These are phyloP conservation scores for Hemileia vastatrix DNA, from an alignment of 1,284 basidiomycete species.

Conservation along the genomic window DNA sequence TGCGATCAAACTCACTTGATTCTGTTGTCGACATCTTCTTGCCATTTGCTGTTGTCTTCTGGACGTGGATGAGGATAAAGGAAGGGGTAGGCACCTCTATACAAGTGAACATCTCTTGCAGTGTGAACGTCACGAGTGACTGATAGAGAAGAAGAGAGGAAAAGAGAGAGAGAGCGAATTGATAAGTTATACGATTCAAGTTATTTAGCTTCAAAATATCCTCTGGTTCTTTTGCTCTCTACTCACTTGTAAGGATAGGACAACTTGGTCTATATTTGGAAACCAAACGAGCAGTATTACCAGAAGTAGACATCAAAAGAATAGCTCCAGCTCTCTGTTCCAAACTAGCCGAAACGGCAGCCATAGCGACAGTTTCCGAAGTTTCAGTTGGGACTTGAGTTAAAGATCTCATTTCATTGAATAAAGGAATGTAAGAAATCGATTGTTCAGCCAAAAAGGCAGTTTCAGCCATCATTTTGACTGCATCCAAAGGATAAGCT, in stretches of 20 bases:
- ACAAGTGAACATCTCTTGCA: conserved; percentile 40
- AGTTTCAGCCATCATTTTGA: conserved; percentile 45
- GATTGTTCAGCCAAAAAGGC: conserved; percentile 42
- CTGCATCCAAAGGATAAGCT: conserved; percentile 41
- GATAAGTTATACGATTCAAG: no score
- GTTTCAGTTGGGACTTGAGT: conserved; percentile 40
- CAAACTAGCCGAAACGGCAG: conserved; percentile 40
- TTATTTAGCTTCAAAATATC: no score
- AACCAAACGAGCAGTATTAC: conserved; percentile 42
- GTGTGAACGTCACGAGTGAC: conserved; percentile 42
- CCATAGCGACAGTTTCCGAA: conserved; percentile 43
- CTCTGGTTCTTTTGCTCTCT: no score
- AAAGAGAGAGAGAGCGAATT: no score
- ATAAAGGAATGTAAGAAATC: conserved; percentile 41
- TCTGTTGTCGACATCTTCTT: conserved; percentile 45
- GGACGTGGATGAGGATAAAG: conserved; percentile 40
- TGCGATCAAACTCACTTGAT: conserved; percentile 31
- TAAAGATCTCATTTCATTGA: conserved; percentile 42
- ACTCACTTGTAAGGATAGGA: conserved; percentile 42
- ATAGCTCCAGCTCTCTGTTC: conserved; percentile 44
- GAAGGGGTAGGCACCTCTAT: conserved; percentile 44
- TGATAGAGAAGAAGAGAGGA: no score
- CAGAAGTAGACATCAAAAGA: conserved; percentile 41
- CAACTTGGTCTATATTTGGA: conserved; percentile 43
- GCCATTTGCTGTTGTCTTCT: conserved; percentile 37